These are phyloP conservation scores for Grosmannia penicillata DNA, from an alignment of 2,329 filamentous ascomycete species.

Conservation along the genomic window DNA sequence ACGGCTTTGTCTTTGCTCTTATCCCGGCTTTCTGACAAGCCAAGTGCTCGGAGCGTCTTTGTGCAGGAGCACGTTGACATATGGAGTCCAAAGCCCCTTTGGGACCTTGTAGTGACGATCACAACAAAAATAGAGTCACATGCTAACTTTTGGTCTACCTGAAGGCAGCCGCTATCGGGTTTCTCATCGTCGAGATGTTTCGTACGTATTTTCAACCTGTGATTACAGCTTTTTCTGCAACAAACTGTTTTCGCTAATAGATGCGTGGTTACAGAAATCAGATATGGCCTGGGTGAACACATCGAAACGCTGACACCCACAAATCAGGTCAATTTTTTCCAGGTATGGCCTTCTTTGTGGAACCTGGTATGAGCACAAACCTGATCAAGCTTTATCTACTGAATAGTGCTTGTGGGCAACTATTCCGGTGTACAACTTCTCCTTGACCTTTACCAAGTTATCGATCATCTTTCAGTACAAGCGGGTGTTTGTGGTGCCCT, in stretches of 20 bases:
- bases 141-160: neutral
- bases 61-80: neutral
- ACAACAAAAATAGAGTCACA: too few relatives aligned
- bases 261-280: neutral
- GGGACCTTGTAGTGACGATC: too few relatives aligned
- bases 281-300: neutral
- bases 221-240: too few relatives aligned
- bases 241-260: neutral
- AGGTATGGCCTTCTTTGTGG: neutral
- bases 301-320: neutral
- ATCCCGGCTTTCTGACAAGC: too few relatives aligned
- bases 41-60: too few relatives aligned
- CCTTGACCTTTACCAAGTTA: constrained; percentile 1
- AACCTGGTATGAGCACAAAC: neutral
- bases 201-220: neutral
- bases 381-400: neutral
- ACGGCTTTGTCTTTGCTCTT: neutral
- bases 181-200: constrained; percentile 1
- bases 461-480: constrained; percentile 4
- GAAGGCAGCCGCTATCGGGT: constrained; percentile 1
- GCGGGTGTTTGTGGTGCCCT: constrained; percentile 3
- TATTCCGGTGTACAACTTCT: constrained; percentile 2
- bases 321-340: neutral
- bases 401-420: constrained; percentile 1
- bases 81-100: too few relatives aligned